Conservation (phyloP, 2,329 filamentous ascomycete genomes). For the Cladophialophora immunda region DNA sequence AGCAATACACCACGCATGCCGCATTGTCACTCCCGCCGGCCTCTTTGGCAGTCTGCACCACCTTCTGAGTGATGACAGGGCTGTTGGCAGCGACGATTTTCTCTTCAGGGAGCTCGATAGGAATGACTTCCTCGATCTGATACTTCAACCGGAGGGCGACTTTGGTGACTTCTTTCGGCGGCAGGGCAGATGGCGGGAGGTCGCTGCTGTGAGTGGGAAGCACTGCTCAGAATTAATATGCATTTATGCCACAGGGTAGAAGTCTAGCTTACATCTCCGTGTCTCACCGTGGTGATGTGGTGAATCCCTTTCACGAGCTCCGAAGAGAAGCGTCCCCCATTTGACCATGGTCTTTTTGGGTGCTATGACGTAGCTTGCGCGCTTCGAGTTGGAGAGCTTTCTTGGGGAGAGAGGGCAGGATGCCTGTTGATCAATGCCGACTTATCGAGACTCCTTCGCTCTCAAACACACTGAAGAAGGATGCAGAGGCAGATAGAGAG, state of each 20-base stretch:
- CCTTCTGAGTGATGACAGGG: constrained; percentile 79
- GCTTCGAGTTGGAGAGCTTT: not conserved
- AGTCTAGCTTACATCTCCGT: constrained; percentile 49
- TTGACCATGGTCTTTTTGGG: constrained; percentile 32
- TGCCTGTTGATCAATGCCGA: not conserved
- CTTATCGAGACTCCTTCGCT: not conserved
- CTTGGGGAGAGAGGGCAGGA: not conserved
- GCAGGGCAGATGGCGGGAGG: constrained; percentile 68
- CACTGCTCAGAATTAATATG: constrained; percentile 39
- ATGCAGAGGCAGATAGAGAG: not conserved
- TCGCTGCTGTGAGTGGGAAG: constrained; percentile 53
- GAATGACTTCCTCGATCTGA: constrained; percentile 86
- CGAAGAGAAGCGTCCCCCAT: constrained; percentile 32
- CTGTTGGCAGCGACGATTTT: constrained; percentile 82
- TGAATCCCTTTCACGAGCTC: constrained; percentile 39
- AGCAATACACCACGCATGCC: constrained; percentile 83
- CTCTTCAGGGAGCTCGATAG: constrained; percentile 84
- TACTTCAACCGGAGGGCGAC: constrained; percentile 89
- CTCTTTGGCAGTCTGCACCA: constrained; percentile 80
- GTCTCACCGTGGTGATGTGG: constrained; percentile 50
- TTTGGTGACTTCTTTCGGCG: constrained; percentile 83
- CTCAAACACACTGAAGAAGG: not conserved
- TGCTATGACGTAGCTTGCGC: constrained; percentile 15
- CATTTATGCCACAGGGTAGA: not conserved
- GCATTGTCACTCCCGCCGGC: constrained; percentile 79